Conservation (phyloP, 805 yeast genomes). For the Kluyveromyces nonfermentans region DNA sequence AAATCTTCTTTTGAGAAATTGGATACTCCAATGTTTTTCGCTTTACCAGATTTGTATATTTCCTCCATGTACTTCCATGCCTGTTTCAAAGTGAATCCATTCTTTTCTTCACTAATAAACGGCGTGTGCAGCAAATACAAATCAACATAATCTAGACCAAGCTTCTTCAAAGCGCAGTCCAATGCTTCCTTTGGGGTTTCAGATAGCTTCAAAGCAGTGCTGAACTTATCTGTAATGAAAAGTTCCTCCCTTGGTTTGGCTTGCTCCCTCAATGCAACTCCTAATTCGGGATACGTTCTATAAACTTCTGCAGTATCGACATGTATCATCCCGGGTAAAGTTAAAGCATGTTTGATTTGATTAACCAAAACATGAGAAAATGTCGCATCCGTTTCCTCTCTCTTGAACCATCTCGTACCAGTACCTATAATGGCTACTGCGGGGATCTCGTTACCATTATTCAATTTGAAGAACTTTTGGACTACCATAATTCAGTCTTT, state of each 20-base stretch:
- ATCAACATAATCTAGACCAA: constrained; percentile 47
- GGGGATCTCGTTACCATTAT: constrained; percentile 35
- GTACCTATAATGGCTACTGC: constrained; percentile 47
- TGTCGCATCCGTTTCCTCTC: constrained; percentile 15
- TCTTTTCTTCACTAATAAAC: constrained; percentile 23
- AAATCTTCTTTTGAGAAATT: constrained; percentile 43
- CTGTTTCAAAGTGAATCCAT: constrained; percentile 34
- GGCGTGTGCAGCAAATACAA: constrained; percentile 58
- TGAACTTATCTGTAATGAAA: constrained; percentile 48
- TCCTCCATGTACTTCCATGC: constrained; percentile 47
- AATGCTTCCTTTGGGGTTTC: constrained; percentile 35
- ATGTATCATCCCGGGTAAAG: constrained; percentile 42
- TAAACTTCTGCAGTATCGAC: constrained; percentile 52
- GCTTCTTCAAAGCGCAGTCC: constrained; percentile 32
- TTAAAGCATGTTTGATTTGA: constrained; percentile 26
- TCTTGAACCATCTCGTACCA: constrained; percentile 49
- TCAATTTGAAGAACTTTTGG: constrained; percentile 24
- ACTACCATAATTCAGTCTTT: constrained; percentile 31
- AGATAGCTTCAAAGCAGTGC: constrained; percentile 18
- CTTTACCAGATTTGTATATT: constrained; percentile 43
- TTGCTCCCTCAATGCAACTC: constrained; percentile 35
- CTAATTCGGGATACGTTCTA: constrained; percentile 44
- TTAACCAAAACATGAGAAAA: constrained; percentile 28
- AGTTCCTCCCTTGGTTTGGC: constrained; percentile 40
- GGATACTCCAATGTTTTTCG: constrained; percentile 52